These are phyloP conservation scores for Penicillium argentinense DNA, from an alignment of 495 filamentous ascomycete genomes.

Conservation along the genomic window DNA sequence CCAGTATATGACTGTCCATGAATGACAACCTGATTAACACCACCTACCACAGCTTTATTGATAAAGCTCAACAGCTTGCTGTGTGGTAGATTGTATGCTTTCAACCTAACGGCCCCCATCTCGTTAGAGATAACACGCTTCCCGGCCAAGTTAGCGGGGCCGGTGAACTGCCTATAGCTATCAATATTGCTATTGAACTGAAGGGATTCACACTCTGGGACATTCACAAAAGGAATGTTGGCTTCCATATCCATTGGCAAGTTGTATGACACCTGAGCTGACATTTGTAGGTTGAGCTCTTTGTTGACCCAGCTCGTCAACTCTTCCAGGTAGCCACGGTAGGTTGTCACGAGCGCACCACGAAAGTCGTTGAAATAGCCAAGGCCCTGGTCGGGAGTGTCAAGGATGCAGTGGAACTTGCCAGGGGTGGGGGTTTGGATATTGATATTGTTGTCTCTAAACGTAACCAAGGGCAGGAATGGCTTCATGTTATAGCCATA, in stretches of 20 bases:
- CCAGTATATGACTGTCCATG: slow-evolving; percentile 47
- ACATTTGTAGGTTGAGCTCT: slow-evolving; percentile 36
- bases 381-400: slow-evolving; percentile 24
- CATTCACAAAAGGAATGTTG: slow-evolving; percentile 40
- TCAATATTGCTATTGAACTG: slow-evolving; percentile 38
- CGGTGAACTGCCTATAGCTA: slow-evolving; percentile 46
- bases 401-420: slow-evolving; percentile 17
- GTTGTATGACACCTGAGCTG: slow-evolving; percentile 50
- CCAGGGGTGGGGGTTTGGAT: slow-evolving; percentile 21
- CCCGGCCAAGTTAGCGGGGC: slow-evolving; percentile 38
- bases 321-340: slow-evolving; percentile 33
- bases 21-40: slow-evolving; percentile 47
- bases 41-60: slow-evolving; percentile 36
- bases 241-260: slow-evolving; percentile 46
- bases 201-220: slow-evolving; percentile 43
- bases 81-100: slow-evolving; percentile 30
- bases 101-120: slow-evolving; percentile 28
- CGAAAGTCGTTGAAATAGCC: slow-evolving; percentile 36
- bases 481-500: slow-evolving; percentile 28
- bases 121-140: slow-evolving; percentile 43
- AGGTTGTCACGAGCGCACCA: slow-evolving; percentile 29
- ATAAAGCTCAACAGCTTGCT: slow-evolving; percentile 26
- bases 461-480: slow-evolving; percentile 27
- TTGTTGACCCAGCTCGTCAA: slow-evolving; percentile 33
- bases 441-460: slow-evolving; percentile 26